phyloP scores from a whole-genome alignment of 305 asterid species.

The Fraxinus sp. region DNA sequence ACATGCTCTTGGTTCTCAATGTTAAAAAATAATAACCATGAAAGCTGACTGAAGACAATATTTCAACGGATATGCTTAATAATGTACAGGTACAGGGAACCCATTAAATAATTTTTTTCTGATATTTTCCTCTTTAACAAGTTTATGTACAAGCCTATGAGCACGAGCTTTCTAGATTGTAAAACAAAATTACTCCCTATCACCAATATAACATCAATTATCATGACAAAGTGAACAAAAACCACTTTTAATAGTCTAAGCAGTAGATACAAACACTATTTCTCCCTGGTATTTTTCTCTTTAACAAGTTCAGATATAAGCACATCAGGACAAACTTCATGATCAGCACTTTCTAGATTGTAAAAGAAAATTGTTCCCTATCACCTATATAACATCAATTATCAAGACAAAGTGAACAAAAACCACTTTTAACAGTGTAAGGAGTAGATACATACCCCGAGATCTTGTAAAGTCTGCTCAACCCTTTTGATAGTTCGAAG shows the following conservation, averaged over 20 bases:
- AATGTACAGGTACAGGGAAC: background rate
- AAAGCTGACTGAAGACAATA: background rate
- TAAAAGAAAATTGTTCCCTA: slow-evolving; percentile 7
- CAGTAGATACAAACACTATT: slow-evolving; percentile 51
- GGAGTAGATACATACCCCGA: slow-evolving; percentile 72
- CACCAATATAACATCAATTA: slow-evolving; percentile 13
- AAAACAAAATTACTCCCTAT: slow-evolving; percentile 7
- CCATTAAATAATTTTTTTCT: background rate
- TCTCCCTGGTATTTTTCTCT: background rate
- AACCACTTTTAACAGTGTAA: slow-evolving; percentile 6
- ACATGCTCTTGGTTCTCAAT: background rate
- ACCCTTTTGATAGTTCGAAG: slow-evolving; percentile 91
- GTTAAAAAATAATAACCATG: background rate
- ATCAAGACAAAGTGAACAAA: slow-evolving; percentile 6
- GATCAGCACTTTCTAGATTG: background rate
- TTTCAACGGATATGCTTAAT: background rate
- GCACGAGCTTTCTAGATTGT: background rate
- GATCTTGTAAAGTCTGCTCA: slow-evolving; percentile 96
- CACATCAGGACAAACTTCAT: background rate
- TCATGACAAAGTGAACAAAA: slow-evolving; percentile 2
- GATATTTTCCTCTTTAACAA: background rate
- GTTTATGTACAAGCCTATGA: background rate
- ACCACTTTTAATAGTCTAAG: slow-evolving; percentile 2
- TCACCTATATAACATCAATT: slow-evolving; percentile 10
- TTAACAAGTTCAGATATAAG: background rate